phyloP scores from a whole-genome alignment of 2,329 filamentous ascomycete species.

The Colletotrichum tropicale region DNA sequence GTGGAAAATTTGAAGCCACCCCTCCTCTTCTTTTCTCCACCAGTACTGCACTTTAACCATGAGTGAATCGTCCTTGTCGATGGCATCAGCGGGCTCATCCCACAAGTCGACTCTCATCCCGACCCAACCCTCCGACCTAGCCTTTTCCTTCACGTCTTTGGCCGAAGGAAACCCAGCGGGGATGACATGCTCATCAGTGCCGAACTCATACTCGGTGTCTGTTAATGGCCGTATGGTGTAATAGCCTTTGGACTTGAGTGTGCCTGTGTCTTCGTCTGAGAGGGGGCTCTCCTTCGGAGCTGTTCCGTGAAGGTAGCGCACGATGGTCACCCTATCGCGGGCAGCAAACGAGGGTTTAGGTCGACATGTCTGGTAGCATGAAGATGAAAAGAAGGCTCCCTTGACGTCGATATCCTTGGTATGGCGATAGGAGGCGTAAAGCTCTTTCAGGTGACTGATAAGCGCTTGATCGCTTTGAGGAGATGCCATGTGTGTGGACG shows the following conservation, averaged over 20 bases:
- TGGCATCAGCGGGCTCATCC: constrained; percentile 18
- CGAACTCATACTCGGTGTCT: constrained; percentile 21
- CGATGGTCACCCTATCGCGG: constrained; percentile 24
- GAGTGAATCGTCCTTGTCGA: background rate
- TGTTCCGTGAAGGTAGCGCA: constrained; percentile 25
- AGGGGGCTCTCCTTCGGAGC: background rate
- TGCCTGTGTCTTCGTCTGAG: background rate
- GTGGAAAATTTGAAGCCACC: constrained; percentile 28
- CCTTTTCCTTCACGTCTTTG: constrained; percentile 12
- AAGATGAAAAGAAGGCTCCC: background rate
- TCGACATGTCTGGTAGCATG: constrained; percentile 26
- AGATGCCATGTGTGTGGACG: background rate
- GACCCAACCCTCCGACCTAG: constrained; percentile 25
- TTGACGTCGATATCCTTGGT: background rate
- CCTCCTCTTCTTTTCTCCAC: constrained; percentile 26
- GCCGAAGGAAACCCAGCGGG: constrained; percentile 17
- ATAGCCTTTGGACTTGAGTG: background rate
- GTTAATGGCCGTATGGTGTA: constrained; percentile 23
- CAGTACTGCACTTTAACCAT: constrained; percentile 34
- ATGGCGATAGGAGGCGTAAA: constrained; percentile 3
- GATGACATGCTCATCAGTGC: constrained; percentile 14
- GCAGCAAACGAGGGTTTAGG: constrained; percentile 26
- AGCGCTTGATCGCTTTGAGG: background rate
- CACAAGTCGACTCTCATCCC: constrained; percentile 33
- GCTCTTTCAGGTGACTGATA: background rate